Percentiles rank a stretch among this genome's conserved stretches.
phyloP scores from a whole-genome alignment of 192 early-diverging fungal species.

The Backusella liffmaniae region DNA sequence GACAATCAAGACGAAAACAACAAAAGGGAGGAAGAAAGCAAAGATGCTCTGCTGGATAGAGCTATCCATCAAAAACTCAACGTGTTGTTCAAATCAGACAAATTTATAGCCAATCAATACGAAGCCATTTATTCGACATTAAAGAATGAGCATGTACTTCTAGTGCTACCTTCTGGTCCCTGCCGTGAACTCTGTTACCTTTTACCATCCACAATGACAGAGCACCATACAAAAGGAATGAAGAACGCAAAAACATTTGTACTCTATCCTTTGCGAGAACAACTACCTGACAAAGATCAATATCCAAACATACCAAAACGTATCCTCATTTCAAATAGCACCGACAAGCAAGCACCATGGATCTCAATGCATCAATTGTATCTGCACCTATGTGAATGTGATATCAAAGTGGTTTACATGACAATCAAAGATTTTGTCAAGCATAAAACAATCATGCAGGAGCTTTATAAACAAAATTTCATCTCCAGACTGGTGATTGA shows the following conservation, averaged over 20 bases:
- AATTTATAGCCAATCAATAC: background rate
- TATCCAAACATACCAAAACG: background rate
- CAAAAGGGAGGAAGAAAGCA: background rate
- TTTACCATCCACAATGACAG: background rate
- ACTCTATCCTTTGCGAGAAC: background rate
- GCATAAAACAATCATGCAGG: background rate
- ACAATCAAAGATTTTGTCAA: background rate
- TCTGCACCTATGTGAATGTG: background rate
- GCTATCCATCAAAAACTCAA: background rate
- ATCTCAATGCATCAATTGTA: background rate
- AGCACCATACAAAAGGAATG: background rate
- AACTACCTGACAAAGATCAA: background rate
- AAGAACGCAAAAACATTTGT: background rate
- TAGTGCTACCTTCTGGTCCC: background rate
- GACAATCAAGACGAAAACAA: background rate
- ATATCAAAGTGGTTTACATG: background rate
- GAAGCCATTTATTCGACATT: background rate
- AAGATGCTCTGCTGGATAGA: background rate
- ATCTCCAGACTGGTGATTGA: background rate
- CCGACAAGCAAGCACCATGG: background rate
- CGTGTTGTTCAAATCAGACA: background rate
- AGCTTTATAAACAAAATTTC: background rate
- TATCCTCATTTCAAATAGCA: background rate
- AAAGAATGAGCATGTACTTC: background rate
- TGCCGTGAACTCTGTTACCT: background rate